Evolutionary conservation across 805 yeast genomes (phyloP), one percentile per base, ranked within the genome.

Genomic region (Suhomyces xylopsoci): DNA sequence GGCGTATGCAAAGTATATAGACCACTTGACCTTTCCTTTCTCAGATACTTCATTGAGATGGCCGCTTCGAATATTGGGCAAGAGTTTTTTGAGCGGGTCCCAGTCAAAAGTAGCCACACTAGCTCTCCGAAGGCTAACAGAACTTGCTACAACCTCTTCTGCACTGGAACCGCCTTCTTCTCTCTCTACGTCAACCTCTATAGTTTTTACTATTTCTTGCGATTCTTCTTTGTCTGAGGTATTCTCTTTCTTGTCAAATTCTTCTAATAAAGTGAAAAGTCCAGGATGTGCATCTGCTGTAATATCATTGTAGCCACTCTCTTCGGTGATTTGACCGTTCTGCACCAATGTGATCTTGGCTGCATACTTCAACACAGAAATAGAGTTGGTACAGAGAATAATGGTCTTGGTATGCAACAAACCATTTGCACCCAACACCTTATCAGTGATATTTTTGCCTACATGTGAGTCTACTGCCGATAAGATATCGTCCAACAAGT

Each of bases 41-140:
- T 51, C 41, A 36, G 50, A 36, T 51, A 58, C 49, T 32, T 57
- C 60, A 42, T 53, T 57, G 15, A 49, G 26, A 63, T 78, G 81
- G 14, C 79, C 76, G 2, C 83, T 77, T 40, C 64, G 57, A n/a
- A 63, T 54, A 44, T 59, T 61, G 5, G 67, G 66, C 30, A 65
- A 50, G 7, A 71, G 64, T 30, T 74, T 69, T 24, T 64, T 59
- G 34, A 70, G 56, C 0, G 73, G 73, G 38, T 69, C 68, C 57
- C 78, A 75, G 38, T 70, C 75, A 62, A 85, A 81, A 3, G 90
- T 78, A 3, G 87, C 89, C 36, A 82, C 61, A 56, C 88, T 82
- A 6, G 60, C 60, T 19, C 57, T 45, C n/a, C 60, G 48, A 8
- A 49, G 19, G 5, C 49, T 48, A 8, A 17, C 14, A 8, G 45